Evolutionary conservation across 345 rosid species (phyloP).

Genomic region (Turritis glabra): DNA sequence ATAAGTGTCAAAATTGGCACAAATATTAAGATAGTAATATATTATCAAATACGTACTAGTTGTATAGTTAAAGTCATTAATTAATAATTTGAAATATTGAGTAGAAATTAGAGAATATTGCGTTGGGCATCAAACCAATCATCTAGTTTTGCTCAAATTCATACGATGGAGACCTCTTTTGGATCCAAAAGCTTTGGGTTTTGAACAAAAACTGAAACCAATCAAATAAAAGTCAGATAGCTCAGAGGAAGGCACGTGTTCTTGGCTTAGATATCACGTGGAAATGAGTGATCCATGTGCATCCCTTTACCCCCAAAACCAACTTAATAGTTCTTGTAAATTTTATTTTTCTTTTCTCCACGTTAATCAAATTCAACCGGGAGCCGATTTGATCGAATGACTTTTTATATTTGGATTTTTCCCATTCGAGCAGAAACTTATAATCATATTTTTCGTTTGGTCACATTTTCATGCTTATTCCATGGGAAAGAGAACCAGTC

Average conservation of each 20-base stretch:
- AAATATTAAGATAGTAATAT: conserved; percentile 20
- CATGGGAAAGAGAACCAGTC: neutral
- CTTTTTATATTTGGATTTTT: neutral
- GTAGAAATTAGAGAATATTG: conserved; percentile 28
- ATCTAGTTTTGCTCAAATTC: conserved; percentile 43
- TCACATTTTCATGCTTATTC: neutral
- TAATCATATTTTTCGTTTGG: neutral
- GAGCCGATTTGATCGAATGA: neutral
- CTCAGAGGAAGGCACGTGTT: conserved; percentile 37
- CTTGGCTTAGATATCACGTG: conserved; percentile 39
- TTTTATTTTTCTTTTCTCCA: neutral
- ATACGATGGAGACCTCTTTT: conserved; percentile 43
- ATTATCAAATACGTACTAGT: conserved; percentile 2
- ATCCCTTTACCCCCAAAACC: conserved; percentile 30
- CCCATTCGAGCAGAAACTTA: neutral
- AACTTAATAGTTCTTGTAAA: conserved; percentile 3
- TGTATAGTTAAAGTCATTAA: neutral
- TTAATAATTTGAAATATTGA: neutral
- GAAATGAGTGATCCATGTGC: conserved; percentile 41
- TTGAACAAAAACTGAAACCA: conserved; percentile 28
- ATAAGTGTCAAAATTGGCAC: conserved; percentile 26
- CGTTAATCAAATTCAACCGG: neutral
- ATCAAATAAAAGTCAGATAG: conserved; percentile 41
- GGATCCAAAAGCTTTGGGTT: conserved; percentile 38
- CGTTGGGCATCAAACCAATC: conserved; percentile 35